Base-by-base conservation (phyloP, 2,329 filamentous ascomycete species). In the Nothopassalora personata region DNA sequence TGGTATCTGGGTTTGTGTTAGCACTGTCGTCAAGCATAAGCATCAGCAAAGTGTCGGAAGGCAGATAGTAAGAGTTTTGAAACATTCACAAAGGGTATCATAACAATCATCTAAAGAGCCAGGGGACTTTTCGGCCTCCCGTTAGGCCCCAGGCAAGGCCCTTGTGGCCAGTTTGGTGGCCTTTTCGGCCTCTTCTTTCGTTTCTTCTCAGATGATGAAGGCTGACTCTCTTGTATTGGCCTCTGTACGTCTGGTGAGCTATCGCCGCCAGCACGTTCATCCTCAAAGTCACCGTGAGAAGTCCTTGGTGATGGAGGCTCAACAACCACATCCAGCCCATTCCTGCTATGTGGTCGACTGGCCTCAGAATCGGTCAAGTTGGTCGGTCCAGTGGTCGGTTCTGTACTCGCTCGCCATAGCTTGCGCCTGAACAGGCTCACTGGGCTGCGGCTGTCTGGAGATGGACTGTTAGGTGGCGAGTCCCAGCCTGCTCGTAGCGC, bases 381-480 rank as follows among this genome's bases (percentile, higher is more conserved):
- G 31, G 51, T 23, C 5, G 19, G 27, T 18, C 59, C 55, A 7
- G 46, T 57, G 1, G 58, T 33, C 10, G 62, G 62, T 19, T 65
- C 60, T 5, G 62, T 59, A 48, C 68, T 73, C 30, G 73, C 68
- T 57, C 74, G 60, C 70, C 70, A 71, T 5, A 76, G 0, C 45
- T 71, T 69, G 52, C 73, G 67, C 23, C 73, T 65, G 46, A 68
- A 69, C 30, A 67, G 48, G 31, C 62, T 69, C 13, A 69, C 72
- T 49, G 50, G 69, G 52, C 67, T 70, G 33, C 68, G 60, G 49
- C 65, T 67, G 15, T 66, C 64, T 5, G 69, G 67, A 8, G 73
- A 72, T 3, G 73, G 74, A 47, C 71, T 74, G 31, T 69, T 70
- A 1, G 76, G 73, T 7, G 70, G 69, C 45, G 69, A 71, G 28